A percentile compares a stretch with the other conserved stretches of the same genome.
These are phyloP conservation scores for Cystofilobasidium ferigula DNA, from an alignment of 768 basidiomycete genomes.

Conservation along the genomic window DNA sequence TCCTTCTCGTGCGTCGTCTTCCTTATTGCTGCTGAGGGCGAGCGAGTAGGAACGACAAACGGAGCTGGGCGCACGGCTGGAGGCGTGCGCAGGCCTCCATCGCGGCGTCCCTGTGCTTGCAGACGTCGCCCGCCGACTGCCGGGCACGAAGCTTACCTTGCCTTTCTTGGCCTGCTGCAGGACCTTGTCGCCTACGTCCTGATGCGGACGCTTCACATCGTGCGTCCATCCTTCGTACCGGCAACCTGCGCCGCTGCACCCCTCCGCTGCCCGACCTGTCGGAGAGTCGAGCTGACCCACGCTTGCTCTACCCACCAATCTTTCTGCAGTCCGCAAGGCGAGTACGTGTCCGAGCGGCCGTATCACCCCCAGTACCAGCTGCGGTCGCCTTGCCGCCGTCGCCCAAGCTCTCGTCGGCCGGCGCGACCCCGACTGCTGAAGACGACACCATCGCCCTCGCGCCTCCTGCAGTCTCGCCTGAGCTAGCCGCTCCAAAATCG, in stretches of 20 bases:
- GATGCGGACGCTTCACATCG: conserved; percentile 3
- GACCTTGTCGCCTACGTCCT: conserved; percentile 5
- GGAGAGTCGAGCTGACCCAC: neutral
- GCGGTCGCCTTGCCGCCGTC: neutral
- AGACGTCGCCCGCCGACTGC: too few species aligned
- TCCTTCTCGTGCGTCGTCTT: neutral
- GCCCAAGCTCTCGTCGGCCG: neutral
- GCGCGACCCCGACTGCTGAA: neutral
- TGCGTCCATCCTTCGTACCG: neutral
- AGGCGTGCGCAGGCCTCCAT: too few species aligned
- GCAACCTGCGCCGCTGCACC: too few species aligned
- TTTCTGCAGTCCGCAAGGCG: neutral
- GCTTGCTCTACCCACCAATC: neutral
- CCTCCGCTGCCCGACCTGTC: too few species aligned
- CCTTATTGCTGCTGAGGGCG: neutral
- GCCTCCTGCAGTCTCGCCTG: neutral
- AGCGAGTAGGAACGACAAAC: too few species aligned
- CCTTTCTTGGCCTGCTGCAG: neutral
- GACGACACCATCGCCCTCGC: neutral
- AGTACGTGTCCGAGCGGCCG: neutral
- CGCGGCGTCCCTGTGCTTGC: too few species aligned
- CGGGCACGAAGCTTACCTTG: too few species aligned
- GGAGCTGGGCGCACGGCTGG: too few species aligned
- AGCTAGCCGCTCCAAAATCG: neutral
- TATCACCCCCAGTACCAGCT: neutral